phyloP scores from a whole-genome alignment of 129 eudicot species.

The Lactuca sativa region DNA sequence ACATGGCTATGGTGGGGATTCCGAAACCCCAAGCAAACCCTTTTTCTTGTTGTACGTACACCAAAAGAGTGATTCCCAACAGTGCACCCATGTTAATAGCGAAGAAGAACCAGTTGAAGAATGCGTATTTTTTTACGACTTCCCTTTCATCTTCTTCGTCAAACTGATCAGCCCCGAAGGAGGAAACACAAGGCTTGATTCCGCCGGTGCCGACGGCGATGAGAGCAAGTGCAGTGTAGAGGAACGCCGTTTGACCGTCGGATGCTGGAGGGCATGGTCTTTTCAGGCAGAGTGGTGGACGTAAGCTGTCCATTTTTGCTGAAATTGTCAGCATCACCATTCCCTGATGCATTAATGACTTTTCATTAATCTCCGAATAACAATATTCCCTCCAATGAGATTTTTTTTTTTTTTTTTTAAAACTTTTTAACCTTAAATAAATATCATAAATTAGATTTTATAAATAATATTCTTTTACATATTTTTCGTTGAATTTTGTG shows the following conservation, averaged over 20 bases:
- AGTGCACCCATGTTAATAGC: conserved; percentile 86
- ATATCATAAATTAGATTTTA: too few relatives aligned
- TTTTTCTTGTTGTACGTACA: conserved; percentile 57
- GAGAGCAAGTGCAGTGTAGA: conserved; percentile 64
- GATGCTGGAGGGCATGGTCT: conserved; percentile 61
- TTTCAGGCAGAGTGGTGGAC: conserved; percentile 64
- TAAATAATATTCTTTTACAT: too few relatives aligned
- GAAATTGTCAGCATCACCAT: conserved; percentile 72
- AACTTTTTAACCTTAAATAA: too few relatives aligned
- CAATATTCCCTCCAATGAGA: too few relatives aligned
- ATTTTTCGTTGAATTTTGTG: too few relatives aligned
- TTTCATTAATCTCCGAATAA: too few relatives aligned
- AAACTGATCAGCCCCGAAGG: conserved; percentile 92
- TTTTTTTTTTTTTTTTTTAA: too few relatives aligned
- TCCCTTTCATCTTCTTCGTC: conserved; percentile 61
- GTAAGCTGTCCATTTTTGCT: conserved; percentile 56
- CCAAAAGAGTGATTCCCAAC: conserved; percentile 69
- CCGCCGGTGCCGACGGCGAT: conserved; percentile 97
- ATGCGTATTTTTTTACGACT: conserved; percentile 54
- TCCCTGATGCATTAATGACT: conserved; percentile 40
- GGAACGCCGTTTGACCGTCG: conserved; percentile 52
- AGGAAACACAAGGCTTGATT: conserved; percentile 87
- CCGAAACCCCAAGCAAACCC: conserved; percentile 84
- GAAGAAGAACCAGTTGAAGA: conserved; percentile 89
- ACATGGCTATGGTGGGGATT: conserved; percentile 56